Evolutionary conservation across 2,329 filamentous ascomycete species (phyloP), one percentile per base, ranked within the genome.

Genomic region (Botrytis hyacinthi): DNA sequence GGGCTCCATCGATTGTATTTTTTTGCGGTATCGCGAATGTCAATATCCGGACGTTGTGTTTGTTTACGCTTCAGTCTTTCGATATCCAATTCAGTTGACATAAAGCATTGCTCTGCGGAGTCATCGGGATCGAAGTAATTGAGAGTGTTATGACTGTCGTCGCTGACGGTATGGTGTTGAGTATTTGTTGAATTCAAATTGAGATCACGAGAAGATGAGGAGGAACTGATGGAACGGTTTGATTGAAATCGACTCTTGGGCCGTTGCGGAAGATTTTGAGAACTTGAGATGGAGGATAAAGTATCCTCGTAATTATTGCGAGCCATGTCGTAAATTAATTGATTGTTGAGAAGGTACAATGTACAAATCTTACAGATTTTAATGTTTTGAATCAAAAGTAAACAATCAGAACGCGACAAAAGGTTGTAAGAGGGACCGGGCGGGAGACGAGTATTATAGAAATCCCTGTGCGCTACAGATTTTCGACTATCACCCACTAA

Each of bases 1-100:
- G 76, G 76, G 68, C 74, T 71, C 77, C 78, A 80, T 70, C 78
- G 78, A 72, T 77, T 75, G 72, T 79, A 80, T 74, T 81, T 82
- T 75, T 79, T 80, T 35, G 80, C 78, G n/a, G 80, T 80, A 37
- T 78, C 78, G 59, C 80, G 80, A 42, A 81, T 76, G 20, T 78
- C 74, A 42, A 68, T 68, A 9, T 68, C 79, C 79, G 48, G 80
- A 74, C 46, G 75, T 76, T 54, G 76, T 73, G 20, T 61, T 66
- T 71, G 66, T 44, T 65, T 71, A 44, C 69, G 69, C 29, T 65
- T 51, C 32, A 37, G 35, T 29, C 69, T 62, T 37, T 65, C 42
- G 16, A 71, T 71, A 26, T 71, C 69, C 42, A 71, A 65, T 29
- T 71, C 57, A 26, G 69, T 71, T 4, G 69, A 71, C 42, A 62